These are phyloP conservation scores for Colletotrichum coccodes DNA, from an alignment of 2,329 filamentous ascomycete species.

Conservation along the genomic window DNA sequence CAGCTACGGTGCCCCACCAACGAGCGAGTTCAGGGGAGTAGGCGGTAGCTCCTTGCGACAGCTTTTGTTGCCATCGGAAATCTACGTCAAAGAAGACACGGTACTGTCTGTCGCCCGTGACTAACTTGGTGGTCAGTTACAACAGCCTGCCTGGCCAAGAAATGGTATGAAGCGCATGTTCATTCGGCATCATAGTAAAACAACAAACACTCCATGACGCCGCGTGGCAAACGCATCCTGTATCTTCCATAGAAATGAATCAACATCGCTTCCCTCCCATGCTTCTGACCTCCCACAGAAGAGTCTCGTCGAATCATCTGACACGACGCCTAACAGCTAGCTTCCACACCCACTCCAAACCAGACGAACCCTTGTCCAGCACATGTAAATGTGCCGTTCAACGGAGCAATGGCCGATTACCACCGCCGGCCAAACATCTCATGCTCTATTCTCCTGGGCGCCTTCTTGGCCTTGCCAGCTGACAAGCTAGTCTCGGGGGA, in stretches of 20 bases:
- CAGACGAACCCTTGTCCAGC: not conserved
- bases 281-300: not conserved
- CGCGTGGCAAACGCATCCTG: not conserved
- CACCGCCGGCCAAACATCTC: slow-evolving; percentile 31
- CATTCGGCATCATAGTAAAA: not conserved
- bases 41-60: no score
- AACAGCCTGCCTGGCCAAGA: not conserved
- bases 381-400: not conserved
- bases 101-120: no score
- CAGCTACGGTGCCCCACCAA: no score
- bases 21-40: no score
- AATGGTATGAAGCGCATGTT: not conserved
- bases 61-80: no score
- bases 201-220: no score
- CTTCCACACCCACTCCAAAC: not conserved
- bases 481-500: slow-evolving; percentile 21
- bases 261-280: not conserved
- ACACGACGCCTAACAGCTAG: not conserved
- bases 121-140: not conserved
- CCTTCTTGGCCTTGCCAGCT: slow-evolving; percentile 36
- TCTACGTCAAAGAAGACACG: no score
- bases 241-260: not conserved
- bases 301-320: not conserved
- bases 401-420: not conserved
- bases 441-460: slow-evolving; percentile 40